Percentiles rank a stretch among this genome's conserved stretches.
Conservation (phyloP, 805 yeast species). For the Wickerhamomyces queroliae region DNA sequence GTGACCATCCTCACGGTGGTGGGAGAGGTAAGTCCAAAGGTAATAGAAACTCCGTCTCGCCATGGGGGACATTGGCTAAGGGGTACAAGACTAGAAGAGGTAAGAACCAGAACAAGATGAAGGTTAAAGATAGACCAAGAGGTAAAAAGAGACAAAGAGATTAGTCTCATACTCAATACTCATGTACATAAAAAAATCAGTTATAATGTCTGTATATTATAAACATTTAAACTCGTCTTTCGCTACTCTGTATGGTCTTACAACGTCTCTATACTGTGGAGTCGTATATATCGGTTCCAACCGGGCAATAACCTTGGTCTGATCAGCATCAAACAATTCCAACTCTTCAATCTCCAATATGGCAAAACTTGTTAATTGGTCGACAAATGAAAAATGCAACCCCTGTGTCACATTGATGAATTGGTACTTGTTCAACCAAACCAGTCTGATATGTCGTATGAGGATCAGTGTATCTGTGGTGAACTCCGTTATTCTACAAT, state of each 20-base stretch:
- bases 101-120: conserved; percentile 74
- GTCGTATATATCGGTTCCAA: conserved; percentile 7
- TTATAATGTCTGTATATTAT: background rate
- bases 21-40: conserved; percentile 99
- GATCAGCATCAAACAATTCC: conserved; percentile 7
- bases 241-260: conserved; percentile 3
- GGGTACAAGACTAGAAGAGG: conserved; percentile 94
- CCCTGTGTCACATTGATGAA: conserved; percentile 1
- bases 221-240: conserved; percentile 1
- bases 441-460: conserved; percentile 1
- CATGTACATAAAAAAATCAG: background rate
- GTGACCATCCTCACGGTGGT: conserved; percentile 99
- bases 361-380: conserved; percentile 1
- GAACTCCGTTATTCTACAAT: conserved; percentile 10
- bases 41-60: conserved; percentile 87
- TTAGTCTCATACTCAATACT: background rate
- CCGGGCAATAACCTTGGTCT: conserved; percentile 2
- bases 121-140: conserved; percentile 90
- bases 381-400: background rate
- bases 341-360: conserved; percentile 7
- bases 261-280: conserved; percentile 1
- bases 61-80: conserved; percentile 93
- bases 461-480: conserved; percentile 5
- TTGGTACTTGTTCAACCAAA: conserved; percentile 4
- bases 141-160: conserved; percentile 36